Percentiles rank a stretch among this genome's conserved stretches.
Conservation (phyloP, 2,329 filamentous ascomycete species). For the Diaporthe ampelina region DNA sequence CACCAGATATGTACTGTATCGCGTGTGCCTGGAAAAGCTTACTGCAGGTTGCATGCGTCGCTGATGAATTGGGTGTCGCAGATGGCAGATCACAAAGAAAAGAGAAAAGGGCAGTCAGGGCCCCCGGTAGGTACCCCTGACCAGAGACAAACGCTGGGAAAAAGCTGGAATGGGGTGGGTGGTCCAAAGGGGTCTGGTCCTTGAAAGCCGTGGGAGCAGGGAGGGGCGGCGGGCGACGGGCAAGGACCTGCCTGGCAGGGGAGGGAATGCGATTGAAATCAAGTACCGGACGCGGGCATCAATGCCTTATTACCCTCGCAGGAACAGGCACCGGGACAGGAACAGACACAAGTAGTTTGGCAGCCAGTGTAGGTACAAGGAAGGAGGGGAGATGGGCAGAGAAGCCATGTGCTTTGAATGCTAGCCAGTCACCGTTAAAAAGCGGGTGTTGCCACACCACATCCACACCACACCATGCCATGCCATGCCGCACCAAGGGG, state of each 20-base stretch:
- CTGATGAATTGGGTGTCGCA: conserved; percentile 25
- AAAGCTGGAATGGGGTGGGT: conserved; percentile 22
- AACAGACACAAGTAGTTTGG: no score
- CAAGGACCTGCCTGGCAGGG: conserved; percentile 17
- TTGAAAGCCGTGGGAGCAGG: conserved; percentile 10
- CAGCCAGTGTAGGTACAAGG: no score
- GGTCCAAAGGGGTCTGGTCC: conserved; percentile 15
- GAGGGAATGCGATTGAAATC: conserved; percentile 26
- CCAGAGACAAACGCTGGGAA: background rate
- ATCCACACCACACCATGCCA: conserved; percentile 3
- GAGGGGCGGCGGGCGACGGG: background rate
- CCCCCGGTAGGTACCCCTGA: conserved; percentile 2
- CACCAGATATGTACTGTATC: background rate
- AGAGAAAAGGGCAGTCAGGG: conserved; percentile 11
- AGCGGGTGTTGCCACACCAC: conserved; percentile 13
- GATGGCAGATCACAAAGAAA: conserved; percentile 15
- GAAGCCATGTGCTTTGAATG: background rate
- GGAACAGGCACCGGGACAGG: no score
- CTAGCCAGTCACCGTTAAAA: conserved; percentile 12
- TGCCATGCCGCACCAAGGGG: background rate
- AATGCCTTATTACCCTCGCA: background rate
- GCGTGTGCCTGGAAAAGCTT: conserved; percentile 27
- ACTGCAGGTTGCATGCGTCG: background rate
- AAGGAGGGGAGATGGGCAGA: background rate
- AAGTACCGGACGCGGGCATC: conserved; percentile 7